phyloP scores from a whole-genome alignment of 1,284 basidiomycete species.

The Sanguinoderma infundibulare region DNA sequence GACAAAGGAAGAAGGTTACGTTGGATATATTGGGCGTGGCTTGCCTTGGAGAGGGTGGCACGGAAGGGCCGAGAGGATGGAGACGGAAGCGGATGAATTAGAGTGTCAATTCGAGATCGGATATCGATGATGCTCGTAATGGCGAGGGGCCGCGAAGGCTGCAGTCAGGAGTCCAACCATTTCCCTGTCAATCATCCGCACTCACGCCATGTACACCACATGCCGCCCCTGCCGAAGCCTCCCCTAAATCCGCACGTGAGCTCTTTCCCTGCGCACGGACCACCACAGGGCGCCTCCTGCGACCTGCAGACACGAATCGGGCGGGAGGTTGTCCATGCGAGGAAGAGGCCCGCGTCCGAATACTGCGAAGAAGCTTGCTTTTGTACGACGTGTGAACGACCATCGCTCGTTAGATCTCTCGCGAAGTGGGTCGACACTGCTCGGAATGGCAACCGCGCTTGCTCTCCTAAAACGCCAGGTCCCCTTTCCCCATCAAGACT shows the following conservation, averaged over 20 bases:
- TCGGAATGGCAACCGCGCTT: background rate
- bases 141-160: constrained; percentile 11
- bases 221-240: constrained; percentile 10
- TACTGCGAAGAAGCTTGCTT: background rate
- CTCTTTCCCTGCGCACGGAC: constrained; percentile 7
- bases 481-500: background rate
- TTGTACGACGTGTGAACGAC: background rate
- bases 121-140: constrained; percentile 26
- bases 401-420: background rate
- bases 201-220: constrained; percentile 17
- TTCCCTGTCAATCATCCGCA: constrained; percentile 9
- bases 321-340: background rate
- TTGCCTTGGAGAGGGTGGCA: background rate
- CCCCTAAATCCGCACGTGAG: constrained; percentile 12
- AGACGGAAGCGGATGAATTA: constrained; percentile 21
- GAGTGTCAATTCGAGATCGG: constrained; percentile 20
- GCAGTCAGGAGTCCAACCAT: constrained; percentile 8
- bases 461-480: background rate
- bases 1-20: constrained; percentile 7
- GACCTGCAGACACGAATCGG: background rate
- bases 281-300: background rate
- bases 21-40: constrained; percentile 11
- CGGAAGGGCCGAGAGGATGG: constrained; percentile 13
- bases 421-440: background rate
- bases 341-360: background rate